Percentiles rank a stretch among this genome's conserved stretches.
Conservation (phyloP, 306 rosid species). For the Boehmeria nivea region DNA sequence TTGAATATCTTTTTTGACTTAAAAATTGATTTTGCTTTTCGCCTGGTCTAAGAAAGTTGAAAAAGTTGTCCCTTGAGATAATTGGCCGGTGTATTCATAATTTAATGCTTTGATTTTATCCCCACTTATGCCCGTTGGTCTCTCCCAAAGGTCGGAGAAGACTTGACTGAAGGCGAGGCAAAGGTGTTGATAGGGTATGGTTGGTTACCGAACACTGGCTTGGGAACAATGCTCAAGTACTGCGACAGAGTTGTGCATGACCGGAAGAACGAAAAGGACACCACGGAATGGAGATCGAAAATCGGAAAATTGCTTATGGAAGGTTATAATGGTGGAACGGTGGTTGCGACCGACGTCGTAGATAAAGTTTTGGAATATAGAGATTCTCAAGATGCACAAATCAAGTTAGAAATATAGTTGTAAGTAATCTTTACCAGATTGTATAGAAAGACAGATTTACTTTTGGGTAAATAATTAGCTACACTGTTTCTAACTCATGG, state of each 20-base stretch:
- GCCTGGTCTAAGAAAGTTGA: too few relatives aligned
- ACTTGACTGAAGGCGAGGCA: slow-evolving; percentile 70
- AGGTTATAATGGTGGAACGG: slow-evolving; percentile 62
- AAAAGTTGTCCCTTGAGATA: too few relatives aligned
- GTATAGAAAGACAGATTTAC: not conserved
- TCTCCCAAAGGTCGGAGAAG: slow-evolving; percentile 41
- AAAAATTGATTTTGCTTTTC: too few relatives aligned
- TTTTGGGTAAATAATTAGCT: too few relatives aligned
- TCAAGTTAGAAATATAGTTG: slow-evolving; percentile 25
- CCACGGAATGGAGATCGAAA: slow-evolving; percentile 77
- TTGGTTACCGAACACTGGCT: slow-evolving; percentile 71
- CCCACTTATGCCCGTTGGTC: not conserved
- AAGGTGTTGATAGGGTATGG: slow-evolving; percentile 66
- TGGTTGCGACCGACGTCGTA: slow-evolving; percentile 36
- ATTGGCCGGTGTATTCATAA: too few relatives aligned
- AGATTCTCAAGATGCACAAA: slow-evolving; percentile 29
- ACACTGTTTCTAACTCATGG: too few relatives aligned
- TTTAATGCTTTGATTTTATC: too few relatives aligned
- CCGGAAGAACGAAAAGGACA: slow-evolving; percentile 44
- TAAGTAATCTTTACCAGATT: not conserved
- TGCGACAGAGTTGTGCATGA: slow-evolving; percentile 82
- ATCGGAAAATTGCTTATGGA: slow-evolving; percentile 69
- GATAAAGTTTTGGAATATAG: slow-evolving; percentile 34
- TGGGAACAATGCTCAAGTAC: slow-evolving; percentile 90
- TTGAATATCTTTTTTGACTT: too few relatives aligned